phyloP scores from a whole-genome alignment of 108 stramenopile genomes.

The Hondaea fermentalgiana region DNA sequence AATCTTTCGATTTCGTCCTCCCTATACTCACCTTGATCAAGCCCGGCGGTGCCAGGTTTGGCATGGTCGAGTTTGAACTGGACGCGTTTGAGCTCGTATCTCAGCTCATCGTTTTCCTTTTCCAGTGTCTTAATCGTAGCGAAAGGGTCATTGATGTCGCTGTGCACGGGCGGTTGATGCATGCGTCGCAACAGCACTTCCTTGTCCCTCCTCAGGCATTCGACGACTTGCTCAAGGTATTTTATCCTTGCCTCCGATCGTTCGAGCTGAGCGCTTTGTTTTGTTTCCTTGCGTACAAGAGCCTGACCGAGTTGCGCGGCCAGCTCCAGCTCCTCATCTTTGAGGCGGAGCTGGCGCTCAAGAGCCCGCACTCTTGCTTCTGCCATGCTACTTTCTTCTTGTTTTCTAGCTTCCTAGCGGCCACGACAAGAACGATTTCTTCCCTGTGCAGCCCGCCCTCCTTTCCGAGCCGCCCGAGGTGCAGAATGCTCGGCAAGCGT shows the following conservation, averaged over 20 bases:
- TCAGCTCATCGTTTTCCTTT: not conserved
- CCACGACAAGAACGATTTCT: too few species aligned
- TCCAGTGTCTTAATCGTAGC: not conserved
- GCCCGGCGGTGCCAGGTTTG: not conserved
- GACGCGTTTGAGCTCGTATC: not conserved
- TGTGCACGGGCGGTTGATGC: not conserved
- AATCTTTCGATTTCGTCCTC: not conserved
- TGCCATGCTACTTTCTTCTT: too few species aligned
- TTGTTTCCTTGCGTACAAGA: not conserved
- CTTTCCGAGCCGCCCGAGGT: too few species aligned
- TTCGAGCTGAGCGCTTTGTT: not conserved
- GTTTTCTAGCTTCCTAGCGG: too few species aligned
- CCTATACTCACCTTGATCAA: not conserved
- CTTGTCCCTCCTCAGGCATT: not conserved
- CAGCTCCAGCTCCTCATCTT: constrained; percentile 14
- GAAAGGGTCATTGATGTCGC: not conserved
- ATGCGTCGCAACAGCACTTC: not conserved
- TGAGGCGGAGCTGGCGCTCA: not conserved
- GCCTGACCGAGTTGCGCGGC: constrained; percentile 2
- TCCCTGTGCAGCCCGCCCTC: too few species aligned
- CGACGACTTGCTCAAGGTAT: not conserved
- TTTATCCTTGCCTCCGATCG: not conserved
- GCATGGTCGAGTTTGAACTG: not conserved
- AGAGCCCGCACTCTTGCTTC: not conserved
- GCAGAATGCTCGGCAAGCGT: too few species aligned